Conservation (phyloP, 768 basidiomycete genomes). For the Lyophyllum atratum region DNA sequence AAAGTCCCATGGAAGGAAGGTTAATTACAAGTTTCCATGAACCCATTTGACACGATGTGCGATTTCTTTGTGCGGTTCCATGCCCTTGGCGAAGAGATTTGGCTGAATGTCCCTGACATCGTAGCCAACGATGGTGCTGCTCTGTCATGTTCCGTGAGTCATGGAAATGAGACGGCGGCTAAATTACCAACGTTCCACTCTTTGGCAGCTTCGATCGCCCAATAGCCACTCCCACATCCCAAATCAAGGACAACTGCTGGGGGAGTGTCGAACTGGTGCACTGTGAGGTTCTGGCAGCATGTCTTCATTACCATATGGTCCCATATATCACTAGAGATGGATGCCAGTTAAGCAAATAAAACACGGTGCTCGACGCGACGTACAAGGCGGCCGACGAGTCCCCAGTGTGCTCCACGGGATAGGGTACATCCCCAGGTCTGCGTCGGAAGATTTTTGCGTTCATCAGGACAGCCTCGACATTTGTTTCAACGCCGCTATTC, state of each 20-base stretch:
- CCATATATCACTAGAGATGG: conserved; percentile 61
- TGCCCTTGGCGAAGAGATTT: conserved; percentile 33
- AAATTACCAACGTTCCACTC: conserved; percentile 56
- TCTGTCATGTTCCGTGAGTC: conserved; percentile 31
- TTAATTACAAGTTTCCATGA: conserved; percentile 63
- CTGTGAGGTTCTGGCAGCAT: conserved; percentile 51
- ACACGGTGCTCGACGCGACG: conserved; percentile 22
- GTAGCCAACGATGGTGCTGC: conserved; percentile 57
- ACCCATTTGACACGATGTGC: conserved; percentile 62
- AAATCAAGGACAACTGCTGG: conserved; percentile 63
- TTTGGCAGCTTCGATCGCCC: conserved; percentile 70
- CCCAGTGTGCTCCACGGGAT: conserved; percentile 52
- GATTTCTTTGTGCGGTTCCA: conserved; percentile 40
- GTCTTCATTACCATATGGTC: conserved; percentile 63
- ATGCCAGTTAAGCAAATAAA: conserved; percentile 8
- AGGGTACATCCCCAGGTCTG: conserved; percentile 51
- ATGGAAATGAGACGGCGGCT: conserved; percentile 2
- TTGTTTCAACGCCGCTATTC: conserved; percentile 32
- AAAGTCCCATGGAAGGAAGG: conserved; percentile 1
- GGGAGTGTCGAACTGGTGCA: conserved; percentile 51
- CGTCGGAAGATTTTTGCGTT: conserved; percentile 42
- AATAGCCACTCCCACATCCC: conserved; percentile 72
- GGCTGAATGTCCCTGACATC: conserved; percentile 62
- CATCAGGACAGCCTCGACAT: conserved; percentile 48
- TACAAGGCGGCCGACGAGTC: conserved; percentile 58